phyloP scores from a whole-genome alignment of 1,284 basidiomycete species.

The Kalmanozyma brasiliensis region DNA sequence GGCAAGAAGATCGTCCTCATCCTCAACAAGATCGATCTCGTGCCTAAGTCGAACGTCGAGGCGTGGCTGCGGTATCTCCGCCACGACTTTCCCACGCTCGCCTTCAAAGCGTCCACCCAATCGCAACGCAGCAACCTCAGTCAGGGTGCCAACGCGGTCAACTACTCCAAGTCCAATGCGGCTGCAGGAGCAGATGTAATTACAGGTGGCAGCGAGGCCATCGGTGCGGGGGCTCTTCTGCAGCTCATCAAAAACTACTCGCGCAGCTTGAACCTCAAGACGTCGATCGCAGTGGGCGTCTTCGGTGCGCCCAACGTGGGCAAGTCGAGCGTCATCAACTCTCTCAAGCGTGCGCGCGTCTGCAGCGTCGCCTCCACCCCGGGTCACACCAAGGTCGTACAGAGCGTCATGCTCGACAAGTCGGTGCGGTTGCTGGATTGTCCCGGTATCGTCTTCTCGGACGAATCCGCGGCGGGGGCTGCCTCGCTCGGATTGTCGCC shows the following conservation, averaged over 20 bases:
- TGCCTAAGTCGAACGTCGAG: conserved; percentile 87
- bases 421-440: conserved; percentile 93
- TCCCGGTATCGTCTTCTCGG: conserved; percentile 82
- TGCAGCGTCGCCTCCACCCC: conserved; percentile 95
- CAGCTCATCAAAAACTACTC: conserved; percentile 90
- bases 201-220: conserved; percentile 67
- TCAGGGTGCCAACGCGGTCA: conserved; percentile 41
- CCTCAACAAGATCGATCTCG: conserved; percentile 72
- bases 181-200: conserved; percentile 16
- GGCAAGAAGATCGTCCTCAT: conserved; percentile 62
- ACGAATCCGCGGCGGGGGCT: conserved; percentile 65
- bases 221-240: conserved; percentile 75
- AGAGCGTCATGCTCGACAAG: conserved; percentile 90
- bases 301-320: conserved; percentile 98
- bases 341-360: conserved; percentile 76
- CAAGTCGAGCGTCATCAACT: conserved; percentile 95
- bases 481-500: conserved; percentile 72
- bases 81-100: conserved; percentile 89
- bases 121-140: conserved; percentile 77
- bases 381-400: conserved; percentile 93
- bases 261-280: conserved; percentile 67
- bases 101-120: conserved; percentile 88
- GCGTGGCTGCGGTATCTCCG: conserved; percentile 89
- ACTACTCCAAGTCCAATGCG: conserved; percentile 13
- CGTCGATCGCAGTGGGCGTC: conserved; percentile 80